Evolutionary conservation across 2,329 filamentous ascomycete genomes (phyloP), one percentile per base, ranked within the genome.

Genomic region (Colletotrichum liaoningense): DNA sequence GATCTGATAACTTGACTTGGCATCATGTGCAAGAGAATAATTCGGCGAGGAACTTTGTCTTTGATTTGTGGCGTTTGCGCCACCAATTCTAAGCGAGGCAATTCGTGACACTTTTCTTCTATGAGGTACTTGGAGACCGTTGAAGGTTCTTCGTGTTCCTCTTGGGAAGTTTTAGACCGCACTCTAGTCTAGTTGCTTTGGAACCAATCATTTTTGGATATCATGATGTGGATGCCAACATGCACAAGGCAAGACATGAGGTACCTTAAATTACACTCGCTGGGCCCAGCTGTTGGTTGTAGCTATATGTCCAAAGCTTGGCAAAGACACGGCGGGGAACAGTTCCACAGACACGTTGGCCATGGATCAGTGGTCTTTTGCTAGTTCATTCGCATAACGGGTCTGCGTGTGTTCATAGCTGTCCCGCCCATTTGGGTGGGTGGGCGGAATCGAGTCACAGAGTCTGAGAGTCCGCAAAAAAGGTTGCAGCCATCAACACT

Each of bases 1-100:
- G 60, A 65, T 73, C 63, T 67, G 68, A 72, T 74, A 74, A 74
- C 30, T 26, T 12, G 49, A 33, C 63, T 74, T 72, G 62, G 71
- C 62, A 35, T 56, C 8, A 5, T 49, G 19, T 9, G 42, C 42
- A 49, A 49, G 42, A 49, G 42, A n/a, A 11, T 22, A 49, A 49
- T 49, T 49, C 42, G 42, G 42, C 19, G 11, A 42, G 14, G 42
- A 24, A 24, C 55, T 52, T 22, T n/a, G 42, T 42, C n/a, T 42
- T 52, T 11, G 46, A 30, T 49, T 4, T 14, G 56, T 59, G 42
- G 28, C 63, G 63, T 46, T 26, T n/a, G 22, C 46, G 46, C 62
- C 62, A 55, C 49, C n/a, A 38, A 24, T 14, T 26, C 7, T 30
- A 55, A 19, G 8, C 12, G 9, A 55, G 11, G 49, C n/a, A 26